Evolutionary conservation across 768 basidiomycete genomes (phyloP).

Genomic region (Pilatotrama ljubarskyi): DNA sequence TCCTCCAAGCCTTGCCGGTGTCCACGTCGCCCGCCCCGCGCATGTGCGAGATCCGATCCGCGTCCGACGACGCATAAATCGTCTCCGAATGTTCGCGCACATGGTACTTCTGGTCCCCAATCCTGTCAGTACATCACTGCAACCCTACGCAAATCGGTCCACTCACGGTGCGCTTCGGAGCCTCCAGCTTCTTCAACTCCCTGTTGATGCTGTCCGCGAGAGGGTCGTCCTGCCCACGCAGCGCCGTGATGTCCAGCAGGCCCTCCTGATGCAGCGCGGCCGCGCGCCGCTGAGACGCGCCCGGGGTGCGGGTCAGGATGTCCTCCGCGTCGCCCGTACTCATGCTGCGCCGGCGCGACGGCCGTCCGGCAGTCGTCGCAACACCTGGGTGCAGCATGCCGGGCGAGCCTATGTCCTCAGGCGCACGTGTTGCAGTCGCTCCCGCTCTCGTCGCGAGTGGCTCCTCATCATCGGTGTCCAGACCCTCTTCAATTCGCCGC

Average conservation of each 20-base stretch:
- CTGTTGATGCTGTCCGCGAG: slow-evolving; percentile 72
- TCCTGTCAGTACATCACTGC: not conserved
- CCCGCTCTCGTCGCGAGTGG: not conserved
- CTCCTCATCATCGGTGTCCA: slow-evolving; percentile 14
- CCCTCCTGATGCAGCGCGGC: slow-evolving; percentile 29
- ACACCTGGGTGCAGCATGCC: slow-evolving; percentile 28
- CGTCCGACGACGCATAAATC: slow-evolving; percentile 74
- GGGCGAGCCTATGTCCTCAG: not conserved
- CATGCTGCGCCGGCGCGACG: slow-evolving; percentile 67
- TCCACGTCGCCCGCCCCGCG: slow-evolving; percentile 81
- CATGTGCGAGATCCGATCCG: slow-evolving; percentile 70
- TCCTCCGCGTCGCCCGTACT: slow-evolving; percentile 75
- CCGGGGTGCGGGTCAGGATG: slow-evolving; percentile 33
- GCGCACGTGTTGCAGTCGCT: not conserved
- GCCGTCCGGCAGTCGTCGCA: slow-evolving; percentile 33
- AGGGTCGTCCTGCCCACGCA: slow-evolving; percentile 49
- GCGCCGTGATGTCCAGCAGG: slow-evolving; percentile 40
- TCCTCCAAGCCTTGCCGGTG: slow-evolving; percentile 80
- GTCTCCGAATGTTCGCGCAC: slow-evolving; percentile 74
- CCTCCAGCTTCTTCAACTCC: slow-evolving; percentile 63
- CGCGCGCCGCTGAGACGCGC: slow-evolving; percentile 16
- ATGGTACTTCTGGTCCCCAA: slow-evolving; percentile 65
- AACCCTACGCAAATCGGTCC: slow-evolving; percentile 3
- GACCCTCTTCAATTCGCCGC: slow-evolving; percentile 53
- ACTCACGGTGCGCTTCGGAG: slow-evolving; percentile 46